A percentile compares a stretch with the other conserved stretches of the same genome.
phyloP scores from a whole-genome alignment of 2,329 filamentous ascomycete species.

The Berkeleyomyces basicola region DNA sequence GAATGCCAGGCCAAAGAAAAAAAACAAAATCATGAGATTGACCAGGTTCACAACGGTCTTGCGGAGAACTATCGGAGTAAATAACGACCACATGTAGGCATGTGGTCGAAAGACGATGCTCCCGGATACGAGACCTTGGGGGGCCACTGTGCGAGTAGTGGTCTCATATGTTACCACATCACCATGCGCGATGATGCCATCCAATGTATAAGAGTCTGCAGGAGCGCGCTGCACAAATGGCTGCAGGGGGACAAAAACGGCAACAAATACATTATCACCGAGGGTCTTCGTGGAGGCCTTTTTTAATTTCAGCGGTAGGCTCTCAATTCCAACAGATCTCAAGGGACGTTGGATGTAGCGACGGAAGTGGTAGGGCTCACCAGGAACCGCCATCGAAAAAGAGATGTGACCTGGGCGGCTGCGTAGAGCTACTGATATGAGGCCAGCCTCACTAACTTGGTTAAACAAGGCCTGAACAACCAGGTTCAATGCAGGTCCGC shows the following conservation, averaged over 20 bases:
- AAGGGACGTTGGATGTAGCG: neutral
- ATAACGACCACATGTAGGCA: neutral
- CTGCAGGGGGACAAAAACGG: slow-evolving; percentile 3
- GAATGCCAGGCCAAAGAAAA: neutral
- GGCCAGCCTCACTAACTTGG: slow-evolving; percentile 2
- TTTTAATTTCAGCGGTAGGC: neutral
- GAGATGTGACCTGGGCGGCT: neutral
- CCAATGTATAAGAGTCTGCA: neutral
- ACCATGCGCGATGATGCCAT: neutral
- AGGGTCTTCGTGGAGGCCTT: neutral
- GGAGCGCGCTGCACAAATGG: slow-evolving; percentile 2
- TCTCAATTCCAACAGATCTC: neutral
- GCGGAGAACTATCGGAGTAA: neutral
- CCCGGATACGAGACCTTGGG: neutral
- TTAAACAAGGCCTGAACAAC: slow-evolving; percentile 4
- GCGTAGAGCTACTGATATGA: slow-evolving; percentile 9
- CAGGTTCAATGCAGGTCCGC: neutral
- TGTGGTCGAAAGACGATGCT: neutral
- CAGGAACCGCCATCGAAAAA: slow-evolving; percentile 8
- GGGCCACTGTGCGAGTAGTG: neutral
- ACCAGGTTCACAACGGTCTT: neutral
- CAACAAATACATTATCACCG: neutral
- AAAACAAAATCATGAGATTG: neutral
- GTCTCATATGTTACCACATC: slow-evolving; percentile 10
- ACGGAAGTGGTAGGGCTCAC: slow-evolving; percentile 7